phyloP scores from a whole-genome alignment of 257 asterid genomes.

The Solanum peruvianum region DNA sequence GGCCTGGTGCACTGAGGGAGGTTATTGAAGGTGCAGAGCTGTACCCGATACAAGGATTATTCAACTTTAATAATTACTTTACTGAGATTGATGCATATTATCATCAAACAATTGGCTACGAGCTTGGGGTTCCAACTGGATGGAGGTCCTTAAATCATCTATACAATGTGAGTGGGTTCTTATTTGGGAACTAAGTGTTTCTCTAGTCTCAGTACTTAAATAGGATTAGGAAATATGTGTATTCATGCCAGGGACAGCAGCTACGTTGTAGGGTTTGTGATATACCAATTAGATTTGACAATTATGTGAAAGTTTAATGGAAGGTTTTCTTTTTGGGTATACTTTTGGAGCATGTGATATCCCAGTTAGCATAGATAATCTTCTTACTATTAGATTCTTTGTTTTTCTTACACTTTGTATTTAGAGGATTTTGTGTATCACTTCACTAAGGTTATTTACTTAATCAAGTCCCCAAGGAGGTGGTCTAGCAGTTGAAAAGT shows the following conservation, averaged over 20 bases:
- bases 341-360: neutral
- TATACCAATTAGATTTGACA: neutral
- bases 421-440: neutral
- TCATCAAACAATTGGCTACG: slow-evolving; percentile 66
- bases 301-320: neutral
- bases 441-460: neutral
- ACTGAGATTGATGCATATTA: slow-evolving; percentile 75
- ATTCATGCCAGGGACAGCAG: neutral
- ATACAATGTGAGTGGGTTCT: slow-evolving; percentile 55
- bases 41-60: slow-evolving; percentile 78
- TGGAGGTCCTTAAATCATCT: slow-evolving; percentile 73
- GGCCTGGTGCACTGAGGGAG: slow-evolving; percentile 65
- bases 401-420: neutral
- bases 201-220: neutral
- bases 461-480: neutral
- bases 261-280: neutral
- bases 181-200: neutral
- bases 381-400: neutral
- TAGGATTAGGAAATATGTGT: neutral
- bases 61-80: slow-evolving; percentile 63
- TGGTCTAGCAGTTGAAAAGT: neutral
- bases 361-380: neutral
- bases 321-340: neutral
- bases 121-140: slow-evolving; percentile 94
- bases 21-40: slow-evolving; percentile 84